Conservation (phyloP, 495 filamentous ascomycete genomes). For the Neurospora terricola region DNA sequence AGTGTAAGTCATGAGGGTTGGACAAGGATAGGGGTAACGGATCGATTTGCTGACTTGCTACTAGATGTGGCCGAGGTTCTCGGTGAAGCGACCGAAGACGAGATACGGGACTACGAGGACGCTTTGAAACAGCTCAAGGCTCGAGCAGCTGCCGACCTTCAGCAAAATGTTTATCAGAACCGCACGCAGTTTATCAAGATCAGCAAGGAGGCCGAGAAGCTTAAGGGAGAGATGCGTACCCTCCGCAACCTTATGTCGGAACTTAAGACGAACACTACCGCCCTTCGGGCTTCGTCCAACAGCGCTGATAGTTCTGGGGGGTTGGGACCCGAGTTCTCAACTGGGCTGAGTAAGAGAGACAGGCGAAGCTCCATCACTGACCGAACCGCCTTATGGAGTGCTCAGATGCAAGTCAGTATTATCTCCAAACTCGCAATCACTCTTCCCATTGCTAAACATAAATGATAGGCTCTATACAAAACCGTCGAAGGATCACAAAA, state of each 20-base stretch:
- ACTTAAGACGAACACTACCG: conserved; percentile 60
- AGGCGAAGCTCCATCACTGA: conserved; percentile 83
- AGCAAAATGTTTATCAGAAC: conserved; percentile 96
- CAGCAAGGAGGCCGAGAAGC: conserved; percentile 95
- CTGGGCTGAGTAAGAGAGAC: conserved; percentile 50
- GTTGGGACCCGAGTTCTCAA: conserved; percentile 29
- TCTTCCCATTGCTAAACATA: neutral
- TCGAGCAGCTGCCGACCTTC: conserved; percentile 77
- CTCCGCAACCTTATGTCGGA: conserved; percentile 84
- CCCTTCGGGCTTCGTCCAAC: conserved; percentile 59
- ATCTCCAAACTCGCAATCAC: neutral
- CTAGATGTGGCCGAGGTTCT: conserved; percentile 65
- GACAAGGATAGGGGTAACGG: neutral
- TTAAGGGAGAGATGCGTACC: conserved; percentile 91
- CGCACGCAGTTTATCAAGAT: conserved; percentile 98
- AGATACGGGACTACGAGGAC: conserved; percentile 75
- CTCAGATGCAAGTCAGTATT: conserved; percentile 54
- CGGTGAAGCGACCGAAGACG: conserved; percentile 85
- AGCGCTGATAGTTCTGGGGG: conserved; percentile 13
- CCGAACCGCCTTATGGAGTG: conserved; percentile 89
- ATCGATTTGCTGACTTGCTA: neutral
- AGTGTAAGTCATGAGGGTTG: conserved; percentile 30
- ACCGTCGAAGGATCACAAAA: conserved; percentile 94
- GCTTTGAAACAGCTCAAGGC: conserved; percentile 69
- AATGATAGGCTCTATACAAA: conserved; percentile 63